A percentile compares a stretch with the other conserved stretches of the same genome.
phyloP scores from a whole-genome alignment of 2,329 filamentous ascomycete genomes.

The Lasiodiplodia citricola region DNA sequence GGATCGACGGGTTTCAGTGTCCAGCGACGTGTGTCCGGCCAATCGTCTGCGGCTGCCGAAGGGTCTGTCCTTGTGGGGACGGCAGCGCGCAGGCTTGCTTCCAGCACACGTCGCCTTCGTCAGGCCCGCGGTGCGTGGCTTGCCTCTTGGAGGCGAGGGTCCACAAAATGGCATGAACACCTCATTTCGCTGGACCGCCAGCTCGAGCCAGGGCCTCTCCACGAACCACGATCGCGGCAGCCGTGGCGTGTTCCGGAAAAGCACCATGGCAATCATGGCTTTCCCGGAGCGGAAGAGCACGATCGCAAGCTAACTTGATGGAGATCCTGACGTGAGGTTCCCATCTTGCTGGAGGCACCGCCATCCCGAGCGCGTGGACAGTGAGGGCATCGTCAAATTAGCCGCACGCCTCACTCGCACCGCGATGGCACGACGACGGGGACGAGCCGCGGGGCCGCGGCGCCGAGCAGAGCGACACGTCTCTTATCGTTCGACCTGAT shows the following conservation, averaged over 20 bases:
- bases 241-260: slow-evolving; percentile 24
- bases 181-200: slow-evolving; percentile 26
- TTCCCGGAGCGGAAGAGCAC: slow-evolving; percentile 24
- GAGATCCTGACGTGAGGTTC: slow-evolving; percentile 15
- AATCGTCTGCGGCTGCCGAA: slow-evolving; percentile 17
- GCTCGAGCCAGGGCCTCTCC: slow-evolving; percentile 18
- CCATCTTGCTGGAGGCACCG: slow-evolving; percentile 14
- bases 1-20: slow-evolving; percentile 24
- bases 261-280: slow-evolving; percentile 20
- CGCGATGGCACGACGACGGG: background rate
- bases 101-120: slow-evolving; percentile 15
- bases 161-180: slow-evolving; percentile 27
- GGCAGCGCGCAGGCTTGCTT: slow-evolving; percentile 16
- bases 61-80: slow-evolving; percentile 27
- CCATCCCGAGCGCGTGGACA: slow-evolving; percentile 20
- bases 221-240: slow-evolving; percentile 25
- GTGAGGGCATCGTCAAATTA: slow-evolving; percentile 11
- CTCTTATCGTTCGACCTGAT: slow-evolving; percentile 22
- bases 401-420: slow-evolving; percentile 4
- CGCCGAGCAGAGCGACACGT: background rate
- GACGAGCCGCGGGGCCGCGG: background rate
- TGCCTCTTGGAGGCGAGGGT: slow-evolving; percentile 26
- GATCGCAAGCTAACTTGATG: slow-evolving; percentile 21
- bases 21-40: slow-evolving; percentile 12
- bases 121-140: slow-evolving; percentile 26